Conservation (phyloP, 148 eudicot genomes). For the Silene conica region DNA sequence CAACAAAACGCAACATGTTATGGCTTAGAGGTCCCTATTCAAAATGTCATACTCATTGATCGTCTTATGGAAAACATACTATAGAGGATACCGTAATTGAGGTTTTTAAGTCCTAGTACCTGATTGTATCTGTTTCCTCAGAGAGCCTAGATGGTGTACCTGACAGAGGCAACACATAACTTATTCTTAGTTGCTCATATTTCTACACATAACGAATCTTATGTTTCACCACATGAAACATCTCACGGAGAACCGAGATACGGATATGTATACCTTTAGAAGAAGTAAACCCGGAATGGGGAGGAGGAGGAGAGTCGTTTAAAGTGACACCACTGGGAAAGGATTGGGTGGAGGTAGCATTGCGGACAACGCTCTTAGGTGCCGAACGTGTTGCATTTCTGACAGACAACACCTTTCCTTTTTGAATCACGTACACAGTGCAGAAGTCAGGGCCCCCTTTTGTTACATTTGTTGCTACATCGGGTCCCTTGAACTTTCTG, state of each 20-base stretch:
- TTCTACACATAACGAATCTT: too few species aligned
- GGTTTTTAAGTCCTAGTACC: conserved; percentile 6
- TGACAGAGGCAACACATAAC: background rate
- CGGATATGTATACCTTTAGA: conserved; percentile 29
- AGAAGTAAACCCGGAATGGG: background rate
- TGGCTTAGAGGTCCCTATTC: background rate
- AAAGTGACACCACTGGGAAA: background rate
- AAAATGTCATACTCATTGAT: too few species aligned
- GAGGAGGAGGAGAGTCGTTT: conserved; percentile 13
- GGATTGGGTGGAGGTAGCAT: conserved; percentile 10
- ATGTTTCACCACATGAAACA: too few species aligned
- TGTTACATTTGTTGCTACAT: conserved; percentile 45
- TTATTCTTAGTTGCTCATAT: too few species aligned
- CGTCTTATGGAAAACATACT: background rate
- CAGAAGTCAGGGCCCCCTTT: conserved; percentile 66
- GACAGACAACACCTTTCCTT: conserved; percentile 44
- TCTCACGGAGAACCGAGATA: background rate
- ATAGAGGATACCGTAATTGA: too few species aligned
- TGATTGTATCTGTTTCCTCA: conserved; percentile 38
- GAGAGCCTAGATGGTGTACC: background rate
- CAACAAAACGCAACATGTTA: too few species aligned
- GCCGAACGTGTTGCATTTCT: conserved; percentile 35
- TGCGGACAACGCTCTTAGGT: conserved; percentile 25
- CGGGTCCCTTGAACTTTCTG: conserved; percentile 57
- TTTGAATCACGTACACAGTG: conserved; percentile 58